A percentile compares a stretch with the other conserved stretches of the same genome.
These are phyloP conservation scores for Lactarius indigo DNA, from an alignment of 768 basidiomycete genomes.

Conservation along the genomic window DNA sequence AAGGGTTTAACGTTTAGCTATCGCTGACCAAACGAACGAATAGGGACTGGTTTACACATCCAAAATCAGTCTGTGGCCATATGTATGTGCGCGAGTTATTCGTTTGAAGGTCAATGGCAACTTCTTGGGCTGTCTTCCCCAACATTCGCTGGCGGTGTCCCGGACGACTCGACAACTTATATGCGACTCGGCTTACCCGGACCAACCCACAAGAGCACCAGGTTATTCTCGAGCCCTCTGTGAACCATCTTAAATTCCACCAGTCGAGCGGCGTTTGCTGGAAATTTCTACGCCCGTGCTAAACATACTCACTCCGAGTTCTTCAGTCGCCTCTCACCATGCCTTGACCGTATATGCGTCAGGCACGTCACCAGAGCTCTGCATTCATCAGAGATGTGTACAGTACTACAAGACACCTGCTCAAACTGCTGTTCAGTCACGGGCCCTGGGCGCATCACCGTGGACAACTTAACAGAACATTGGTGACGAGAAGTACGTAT, in stretches of 20 bases:
- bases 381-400: constrained; percentile 44
- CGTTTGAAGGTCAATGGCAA: neutral
- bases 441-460: constrained; percentile 45
- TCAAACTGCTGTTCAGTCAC: constrained; percentile 32
- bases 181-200: neutral
- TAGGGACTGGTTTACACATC: neutral
- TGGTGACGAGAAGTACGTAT: constrained; percentile 51
- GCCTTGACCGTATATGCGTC: constrained; percentile 58
- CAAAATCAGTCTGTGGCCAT: neutral
- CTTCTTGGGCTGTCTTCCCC: neutral
- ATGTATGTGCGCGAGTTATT: neutral
- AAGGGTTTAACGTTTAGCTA: neutral
- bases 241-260: constrained; percentile 1
- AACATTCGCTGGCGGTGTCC: neutral
- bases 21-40: too few species aligned
- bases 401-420: constrained; percentile 37
- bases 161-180: constrained; percentile 5
- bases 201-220: constrained; percentile 5
- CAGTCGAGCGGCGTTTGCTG: neutral
- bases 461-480: constrained; percentile 49
- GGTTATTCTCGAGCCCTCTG: neutral
- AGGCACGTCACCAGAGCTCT: constrained; percentile 45
- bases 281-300: neutral
- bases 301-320: neutral
- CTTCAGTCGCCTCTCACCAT: constrained; percentile 48